These are phyloP conservation scores for Zymoseptoria brevis DNA, from an alignment of 2,329 filamentous ascomycete genomes.

Conservation along the genomic window DNA sequence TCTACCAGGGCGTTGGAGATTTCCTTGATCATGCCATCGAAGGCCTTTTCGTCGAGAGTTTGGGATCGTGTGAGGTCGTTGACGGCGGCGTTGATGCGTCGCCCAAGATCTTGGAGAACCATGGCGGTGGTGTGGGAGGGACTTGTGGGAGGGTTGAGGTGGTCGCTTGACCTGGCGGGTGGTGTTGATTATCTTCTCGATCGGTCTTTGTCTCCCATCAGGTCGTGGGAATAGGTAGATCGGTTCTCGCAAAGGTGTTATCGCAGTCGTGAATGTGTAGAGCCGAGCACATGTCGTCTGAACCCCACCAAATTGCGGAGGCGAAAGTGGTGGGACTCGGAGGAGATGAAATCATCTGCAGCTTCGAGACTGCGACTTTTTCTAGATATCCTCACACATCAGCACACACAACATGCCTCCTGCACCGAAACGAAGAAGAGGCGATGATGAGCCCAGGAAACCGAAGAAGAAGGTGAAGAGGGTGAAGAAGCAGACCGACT, in stretches of 20 bases:
- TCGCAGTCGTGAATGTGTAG: background rate
- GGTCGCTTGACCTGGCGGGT: background rate
- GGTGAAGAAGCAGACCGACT: slow-evolving; percentile 54
- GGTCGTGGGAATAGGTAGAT: background rate
- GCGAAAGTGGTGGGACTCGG: background rate
- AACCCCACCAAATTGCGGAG: background rate
- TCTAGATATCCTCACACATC: background rate
- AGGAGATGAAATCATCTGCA: background rate
- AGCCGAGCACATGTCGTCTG: background rate
- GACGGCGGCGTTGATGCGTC: slow-evolving; percentile 96
- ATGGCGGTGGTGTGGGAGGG: slow-evolving; percentile 44
- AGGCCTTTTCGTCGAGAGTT: slow-evolving; percentile 96
- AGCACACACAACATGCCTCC: slow-evolving; percentile 17
- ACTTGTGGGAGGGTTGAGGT: background rate
- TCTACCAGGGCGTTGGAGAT: slow-evolving; percentile 93
- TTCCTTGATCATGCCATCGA: slow-evolving; percentile 97
- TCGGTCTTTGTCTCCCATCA: background rate
- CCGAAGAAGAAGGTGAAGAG: slow-evolving; percentile 49
- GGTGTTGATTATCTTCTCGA: background rate
- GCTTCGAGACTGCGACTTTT: background rate
- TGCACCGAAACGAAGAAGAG: slow-evolving; percentile 23
- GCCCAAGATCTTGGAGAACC: slow-evolving; percentile 98
- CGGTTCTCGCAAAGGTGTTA: background rate
- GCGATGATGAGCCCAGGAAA: slow-evolving; percentile 51
- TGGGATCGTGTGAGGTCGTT: slow-evolving; percentile 83